Evolutionary conservation across 1,284 basidiomycete genomes (phyloP).

Genomic region (Puccinia hordei): DNA sequence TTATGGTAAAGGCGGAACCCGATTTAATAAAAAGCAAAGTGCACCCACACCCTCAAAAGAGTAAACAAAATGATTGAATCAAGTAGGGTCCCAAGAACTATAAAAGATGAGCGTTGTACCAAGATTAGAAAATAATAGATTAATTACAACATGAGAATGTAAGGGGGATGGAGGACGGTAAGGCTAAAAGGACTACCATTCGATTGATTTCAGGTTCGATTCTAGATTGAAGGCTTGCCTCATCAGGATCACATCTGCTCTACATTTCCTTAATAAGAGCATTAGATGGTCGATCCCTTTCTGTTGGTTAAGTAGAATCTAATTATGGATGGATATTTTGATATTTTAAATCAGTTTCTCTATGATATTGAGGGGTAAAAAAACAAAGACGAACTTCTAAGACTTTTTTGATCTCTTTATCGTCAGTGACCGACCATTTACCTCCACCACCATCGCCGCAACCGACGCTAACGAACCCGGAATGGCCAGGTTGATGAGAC

Average conservation of each 20-base stretch:
- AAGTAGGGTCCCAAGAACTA: background rate
- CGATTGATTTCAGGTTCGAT: slow-evolving; percentile 18
- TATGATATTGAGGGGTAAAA: background rate
- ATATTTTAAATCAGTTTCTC: background rate
- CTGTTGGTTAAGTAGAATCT: slow-evolving; percentile 36
- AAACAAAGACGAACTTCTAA: slow-evolving; percentile 24
- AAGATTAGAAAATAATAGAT: background rate
- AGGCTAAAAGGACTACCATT: slow-evolving; percentile 8
- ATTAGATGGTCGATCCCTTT: slow-evolving; percentile 40
- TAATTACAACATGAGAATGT: background rate
- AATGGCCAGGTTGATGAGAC: background rate
- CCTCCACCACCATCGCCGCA: background rate
- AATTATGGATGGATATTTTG: background rate
- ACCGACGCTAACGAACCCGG: slow-evolving; percentile 13
- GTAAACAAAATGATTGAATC: background rate
- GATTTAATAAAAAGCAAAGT: background rate
- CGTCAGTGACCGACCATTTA: slow-evolving; percentile 40
- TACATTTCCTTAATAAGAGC: slow-evolving; percentile 8
- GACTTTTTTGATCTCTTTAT: slow-evolving; percentile 47
- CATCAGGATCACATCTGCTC: slow-evolving; percentile 29
- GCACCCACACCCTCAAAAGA: background rate
- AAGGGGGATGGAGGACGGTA: background rate
- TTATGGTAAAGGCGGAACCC: background rate
- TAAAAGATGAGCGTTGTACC: background rate
- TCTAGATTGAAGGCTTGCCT: slow-evolving; percentile 31